Conservation (phyloP, 2,329 filamentous ascomycete species). For the Xylariaceae sp. region DNA sequence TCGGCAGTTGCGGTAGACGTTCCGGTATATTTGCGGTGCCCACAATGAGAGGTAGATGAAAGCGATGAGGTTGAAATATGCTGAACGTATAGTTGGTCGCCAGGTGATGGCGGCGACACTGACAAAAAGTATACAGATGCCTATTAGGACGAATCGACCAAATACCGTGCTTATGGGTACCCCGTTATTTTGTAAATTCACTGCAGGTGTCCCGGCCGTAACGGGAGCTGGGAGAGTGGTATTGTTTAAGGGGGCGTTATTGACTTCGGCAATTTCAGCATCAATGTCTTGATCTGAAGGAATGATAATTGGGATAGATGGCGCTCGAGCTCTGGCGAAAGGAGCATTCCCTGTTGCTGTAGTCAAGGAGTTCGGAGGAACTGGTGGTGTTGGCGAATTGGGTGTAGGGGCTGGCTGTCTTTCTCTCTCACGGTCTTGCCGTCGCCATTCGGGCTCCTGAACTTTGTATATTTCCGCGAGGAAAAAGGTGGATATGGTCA, state of each 20-base stretch:
- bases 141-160: slow-evolving; percentile 51
- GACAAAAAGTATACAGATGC: slow-evolving; percentile 52
- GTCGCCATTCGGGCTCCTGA: slow-evolving; percentile 53
- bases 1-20: slow-evolving; percentile 83
- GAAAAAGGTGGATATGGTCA: slow-evolving; percentile 54
- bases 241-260: slow-evolving; percentile 27
- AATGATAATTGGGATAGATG: slow-evolving; percentile 49
- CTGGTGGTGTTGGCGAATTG: slow-evolving; percentile 22
- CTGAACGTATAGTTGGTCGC: slow-evolving; percentile 49
- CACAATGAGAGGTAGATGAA: slow-evolving; percentile 84
- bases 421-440: slow-evolving; percentile 35
- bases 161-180: slow-evolving; percentile 51
- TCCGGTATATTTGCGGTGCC: slow-evolving; percentile 87
- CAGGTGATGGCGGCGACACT: slow-evolving; percentile 56
- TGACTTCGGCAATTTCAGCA: slow-evolving; percentile 49
- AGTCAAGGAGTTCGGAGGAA: slow-evolving; percentile 16
- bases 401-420: slow-evolving; percentile 25
- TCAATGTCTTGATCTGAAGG: slow-evolving; percentile 61
- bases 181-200: slow-evolving; percentile 26
- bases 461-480: slow-evolving; percentile 55
- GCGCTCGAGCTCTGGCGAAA: slow-evolving; percentile 18
- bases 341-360: slow-evolving; percentile 23
- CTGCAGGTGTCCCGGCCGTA: slow-evolving; percentile 29
- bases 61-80: slow-evolving; percentile 58
- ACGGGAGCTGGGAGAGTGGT: slow-evolving; percentile 29